A percentile compares a stretch with the other conserved stretches of the same genome.
Evolutionary conservation across 2,329 filamentous ascomycete genomes (phyloP).

Genomic region (Aspergillus cejpii): DNA sequence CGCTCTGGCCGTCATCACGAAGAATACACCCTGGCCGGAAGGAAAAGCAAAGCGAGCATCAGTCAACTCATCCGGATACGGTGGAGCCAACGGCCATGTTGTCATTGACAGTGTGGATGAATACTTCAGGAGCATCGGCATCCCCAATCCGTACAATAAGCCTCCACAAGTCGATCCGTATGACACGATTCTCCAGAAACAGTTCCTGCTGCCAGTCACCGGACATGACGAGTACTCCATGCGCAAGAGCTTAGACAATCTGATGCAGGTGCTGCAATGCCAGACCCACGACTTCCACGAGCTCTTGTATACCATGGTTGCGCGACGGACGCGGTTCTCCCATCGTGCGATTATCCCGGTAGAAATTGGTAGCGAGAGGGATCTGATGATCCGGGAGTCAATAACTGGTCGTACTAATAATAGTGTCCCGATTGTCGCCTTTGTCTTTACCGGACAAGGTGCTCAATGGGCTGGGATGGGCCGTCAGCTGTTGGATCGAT

Average conservation of each 20-base stretch:
- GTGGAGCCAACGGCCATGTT: conserved; percentile 34
- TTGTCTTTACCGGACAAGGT: conserved; percentile 29
- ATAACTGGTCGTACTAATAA: too few species aligned
- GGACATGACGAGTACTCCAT: conserved; percentile 12
- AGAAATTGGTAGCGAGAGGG: too few species aligned
- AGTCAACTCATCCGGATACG: conserved; percentile 44
- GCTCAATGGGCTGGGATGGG: conserved; percentile 31
- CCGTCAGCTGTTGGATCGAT: conserved; percentile 12
- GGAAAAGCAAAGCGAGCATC: conserved; percentile 31
- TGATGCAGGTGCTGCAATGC: too few species aligned
- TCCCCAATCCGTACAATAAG: background rate
- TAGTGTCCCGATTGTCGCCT: conserved; percentile 5
- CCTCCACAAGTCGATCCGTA: background rate
- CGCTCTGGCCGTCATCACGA: conserved; percentile 10
- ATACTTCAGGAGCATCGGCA: too few species aligned
- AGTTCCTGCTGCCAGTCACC: conserved; percentile 19
- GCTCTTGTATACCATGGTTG: too few species aligned
- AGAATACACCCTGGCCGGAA: conserved; percentile 19
- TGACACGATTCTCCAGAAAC: background rate
- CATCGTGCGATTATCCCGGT: too few species aligned
- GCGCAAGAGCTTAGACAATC: too few species aligned
- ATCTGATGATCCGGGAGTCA: too few species aligned
- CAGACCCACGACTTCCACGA: too few species aligned
- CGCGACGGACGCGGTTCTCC: too few species aligned
- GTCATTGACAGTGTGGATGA: conserved; percentile 37